Percentiles rank a stretch among this genome's conserved stretches.
These are phyloP conservation scores for Hypholoma fasciculare DNA, from an alignment of 768 basidiomycete species.

Conservation along the genomic window DNA sequence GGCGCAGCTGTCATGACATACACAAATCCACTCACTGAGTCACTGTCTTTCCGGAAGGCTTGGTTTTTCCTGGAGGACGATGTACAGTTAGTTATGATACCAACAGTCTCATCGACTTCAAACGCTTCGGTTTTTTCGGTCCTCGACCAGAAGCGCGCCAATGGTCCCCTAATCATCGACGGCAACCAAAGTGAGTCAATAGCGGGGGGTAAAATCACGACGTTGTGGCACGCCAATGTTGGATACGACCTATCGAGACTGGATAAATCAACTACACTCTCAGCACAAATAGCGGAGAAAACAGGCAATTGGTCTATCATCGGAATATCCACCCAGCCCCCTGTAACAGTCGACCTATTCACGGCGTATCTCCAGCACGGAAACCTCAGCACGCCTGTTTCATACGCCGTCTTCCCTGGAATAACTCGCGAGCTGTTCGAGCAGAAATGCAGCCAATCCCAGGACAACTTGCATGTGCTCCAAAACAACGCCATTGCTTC, in stretches of 20 bases:
- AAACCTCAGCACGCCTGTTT: constrained; percentile 32
- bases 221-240: constrained; percentile 67
- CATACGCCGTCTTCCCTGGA: constrained; percentile 62
- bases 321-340: constrained; percentile 62
- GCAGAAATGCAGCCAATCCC: constrained; percentile 29
- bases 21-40: constrained; percentile 57
- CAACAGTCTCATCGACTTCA: constrained; percentile 45
- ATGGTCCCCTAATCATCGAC: constrained; percentile 44
- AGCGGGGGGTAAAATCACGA: constrained; percentile 20
- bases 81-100: constrained; percentile 62
- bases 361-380: constrained; percentile 58
- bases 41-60: constrained; percentile 63
- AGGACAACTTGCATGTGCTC: constrained; percentile 31
- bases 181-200: constrained; percentile 18
- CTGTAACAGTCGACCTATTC: constrained; percentile 61
- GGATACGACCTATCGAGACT: constrained; percentile 54
- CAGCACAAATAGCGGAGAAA: constrained; percentile 43
- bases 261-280: constrained; percentile 32
- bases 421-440: constrained; percentile 37
- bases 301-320: constrained; percentile 63
- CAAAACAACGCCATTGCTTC: constrained; percentile 49
- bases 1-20: constrained; percentile 68
- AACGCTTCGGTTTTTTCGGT: constrained; percentile 57
- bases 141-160: constrained; percentile 61
- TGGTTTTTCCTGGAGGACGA: constrained; percentile 74